Percentiles rank a stretch among this genome's conserved stretches.
phyloP scores from a whole-genome alignment of 148 eudicot genomes.

The Vaccinium darrowii region DNA sequence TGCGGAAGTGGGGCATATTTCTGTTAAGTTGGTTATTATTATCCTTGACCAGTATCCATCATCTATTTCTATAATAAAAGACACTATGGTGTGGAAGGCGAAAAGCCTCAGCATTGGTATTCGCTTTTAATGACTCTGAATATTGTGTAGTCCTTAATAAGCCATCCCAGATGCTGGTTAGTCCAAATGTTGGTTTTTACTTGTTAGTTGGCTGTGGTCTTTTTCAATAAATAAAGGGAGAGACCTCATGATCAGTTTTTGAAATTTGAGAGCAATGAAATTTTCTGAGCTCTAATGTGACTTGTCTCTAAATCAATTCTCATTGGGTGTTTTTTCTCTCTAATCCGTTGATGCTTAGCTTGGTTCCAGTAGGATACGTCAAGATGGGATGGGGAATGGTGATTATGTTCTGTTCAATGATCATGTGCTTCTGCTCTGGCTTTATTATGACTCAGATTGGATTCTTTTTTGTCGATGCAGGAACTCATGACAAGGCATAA shows the following conservation, averaged over 20 bases:
- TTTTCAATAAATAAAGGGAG: background rate
- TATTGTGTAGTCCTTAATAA: background rate
- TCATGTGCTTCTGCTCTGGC: background rate
- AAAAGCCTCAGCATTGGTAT: background rate
- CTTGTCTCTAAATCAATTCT: background rate
- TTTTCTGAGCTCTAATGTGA: background rate
- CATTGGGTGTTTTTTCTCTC: background rate
- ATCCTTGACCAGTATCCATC: background rate
- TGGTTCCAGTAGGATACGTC: background rate
- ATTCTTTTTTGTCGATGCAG: conserved; percentile 40
- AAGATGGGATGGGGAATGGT: background rate
- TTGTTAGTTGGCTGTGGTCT: background rate
- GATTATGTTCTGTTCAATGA: background rate
- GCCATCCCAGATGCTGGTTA: background rate
- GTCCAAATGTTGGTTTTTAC: background rate
- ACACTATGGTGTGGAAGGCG: background rate
- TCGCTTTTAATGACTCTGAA: background rate
- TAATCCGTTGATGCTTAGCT: background rate
- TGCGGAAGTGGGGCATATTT: background rate
- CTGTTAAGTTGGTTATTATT: background rate
- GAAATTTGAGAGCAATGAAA: background rate
- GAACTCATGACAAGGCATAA: conserved; percentile 96
- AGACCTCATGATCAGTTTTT: background rate
- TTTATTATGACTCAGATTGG: conserved; percentile 2
- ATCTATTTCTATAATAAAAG: background rate